A percentile compares a stretch with the other conserved stretches of the same genome.
These are phyloP conservation scores for Rosa chinensis DNA, from an alignment of 306 rosid genomes.

Conservation along the genomic window DNA sequence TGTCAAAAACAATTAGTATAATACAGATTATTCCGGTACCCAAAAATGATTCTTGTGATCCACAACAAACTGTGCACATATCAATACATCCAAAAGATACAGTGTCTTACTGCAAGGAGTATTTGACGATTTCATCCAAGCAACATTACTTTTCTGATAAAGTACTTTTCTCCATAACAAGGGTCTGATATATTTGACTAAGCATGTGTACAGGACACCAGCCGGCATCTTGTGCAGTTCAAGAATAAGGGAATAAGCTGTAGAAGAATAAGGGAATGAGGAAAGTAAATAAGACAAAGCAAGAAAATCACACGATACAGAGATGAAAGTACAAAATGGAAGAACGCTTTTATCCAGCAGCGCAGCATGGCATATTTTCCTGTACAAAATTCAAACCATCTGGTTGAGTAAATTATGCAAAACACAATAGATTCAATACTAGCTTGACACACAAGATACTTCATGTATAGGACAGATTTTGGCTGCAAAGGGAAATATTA, in stretches of 20 bases:
- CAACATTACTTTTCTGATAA: background rate
- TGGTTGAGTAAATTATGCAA: background rate
- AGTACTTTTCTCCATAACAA: slow-evolving; percentile 2
- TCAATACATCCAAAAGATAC: slow-evolving; percentile 12
- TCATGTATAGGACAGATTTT: background rate
- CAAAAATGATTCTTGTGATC: slow-evolving; percentile 8
- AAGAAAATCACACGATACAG: background rate
- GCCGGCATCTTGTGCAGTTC: background rate
- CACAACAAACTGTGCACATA: background rate
- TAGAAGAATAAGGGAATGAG: background rate
- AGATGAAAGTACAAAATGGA: slow-evolving; percentile 8
- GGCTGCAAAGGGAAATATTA: background rate
- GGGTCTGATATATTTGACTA: background rate
- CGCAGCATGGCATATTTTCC: background rate
- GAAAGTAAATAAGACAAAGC: slow-evolving; percentile 1
- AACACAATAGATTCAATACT: background rate
- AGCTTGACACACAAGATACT: background rate
- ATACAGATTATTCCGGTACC: background rate
- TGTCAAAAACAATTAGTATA: background rate
- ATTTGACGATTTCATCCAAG: background rate
- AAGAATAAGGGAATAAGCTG: background rate
- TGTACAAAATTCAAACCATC: background rate
- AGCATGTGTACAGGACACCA: background rate
- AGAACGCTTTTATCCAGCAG: slow-evolving; percentile 4
- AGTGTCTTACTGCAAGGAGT: background rate